A percentile compares a stretch with the other conserved stretches of the same genome.
These are phyloP conservation scores for Blepharisma undulans DNA, from an alignment of 169 alveolate genomes.

Conservation along the genomic window DNA sequence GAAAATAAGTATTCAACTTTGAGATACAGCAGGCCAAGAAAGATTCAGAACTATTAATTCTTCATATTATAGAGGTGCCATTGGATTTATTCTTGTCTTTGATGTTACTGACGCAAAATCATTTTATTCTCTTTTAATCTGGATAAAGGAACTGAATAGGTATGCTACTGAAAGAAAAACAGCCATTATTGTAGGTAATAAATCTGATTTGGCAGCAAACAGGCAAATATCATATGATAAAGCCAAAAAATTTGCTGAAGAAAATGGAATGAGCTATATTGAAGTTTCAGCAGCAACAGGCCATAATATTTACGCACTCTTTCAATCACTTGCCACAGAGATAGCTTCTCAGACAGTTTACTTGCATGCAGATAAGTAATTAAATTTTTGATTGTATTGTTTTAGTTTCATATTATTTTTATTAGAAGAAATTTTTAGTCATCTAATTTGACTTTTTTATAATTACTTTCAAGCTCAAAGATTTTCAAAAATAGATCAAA, in stretches of 20 bases:
- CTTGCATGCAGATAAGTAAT: too few species aligned
- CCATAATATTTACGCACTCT: neutral
- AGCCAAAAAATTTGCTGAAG: neutral
- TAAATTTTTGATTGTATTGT: too few species aligned
- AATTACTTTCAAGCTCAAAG: too few species aligned
- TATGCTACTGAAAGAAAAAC: neutral
- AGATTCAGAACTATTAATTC: constrained; percentile 60
- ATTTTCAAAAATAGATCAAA: too few species aligned
- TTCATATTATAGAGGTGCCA: constrained; percentile 68
- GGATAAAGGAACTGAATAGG: constrained; percentile 80
- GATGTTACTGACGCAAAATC: constrained; percentile 51
- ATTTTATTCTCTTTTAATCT: constrained; percentile 34
- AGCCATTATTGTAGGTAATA: neutral
- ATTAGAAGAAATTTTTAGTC: too few species aligned
- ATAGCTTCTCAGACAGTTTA: too few species aligned
- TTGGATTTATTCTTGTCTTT: constrained; percentile 57
- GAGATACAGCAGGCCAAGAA: constrained; percentile 79
- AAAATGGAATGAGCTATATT: neutral
- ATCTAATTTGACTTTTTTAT: too few species aligned
- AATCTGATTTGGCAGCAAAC: neutral
- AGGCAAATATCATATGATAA: neutral
- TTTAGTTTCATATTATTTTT: too few species aligned
- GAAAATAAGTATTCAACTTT: constrained; percentile 57
- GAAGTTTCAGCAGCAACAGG: neutral
- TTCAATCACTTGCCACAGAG: constrained; percentile 64